These are phyloP conservation scores for Calonectria ilicicola DNA, from an alignment of 2,329 filamentous ascomycete species.

Conservation along the genomic window DNA sequence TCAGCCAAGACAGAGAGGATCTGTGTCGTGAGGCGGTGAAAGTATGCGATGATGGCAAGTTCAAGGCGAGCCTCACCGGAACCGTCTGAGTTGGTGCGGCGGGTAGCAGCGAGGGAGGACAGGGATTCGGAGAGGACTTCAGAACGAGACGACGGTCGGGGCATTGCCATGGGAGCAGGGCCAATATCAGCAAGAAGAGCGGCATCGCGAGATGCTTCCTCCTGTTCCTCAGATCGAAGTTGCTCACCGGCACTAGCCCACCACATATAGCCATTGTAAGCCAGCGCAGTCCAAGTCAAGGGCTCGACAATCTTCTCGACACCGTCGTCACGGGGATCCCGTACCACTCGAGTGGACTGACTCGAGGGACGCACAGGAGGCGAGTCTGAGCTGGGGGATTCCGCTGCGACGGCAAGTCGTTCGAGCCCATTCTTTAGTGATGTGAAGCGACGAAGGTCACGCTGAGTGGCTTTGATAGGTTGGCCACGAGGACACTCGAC, in stretches of 20 bases:
- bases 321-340: constrained; percentile 58
- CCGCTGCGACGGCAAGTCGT: constrained; percentile 52
- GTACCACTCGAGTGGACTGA: constrained; percentile 42
- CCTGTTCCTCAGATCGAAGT: constrained; percentile 69
- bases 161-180: constrained; percentile 50
- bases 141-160: constrained; percentile 45
- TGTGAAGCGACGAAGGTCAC: constrained; percentile 85
- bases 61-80: constrained; percentile 66
- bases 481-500: constrained; percentile 75
- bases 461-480: constrained; percentile 85
- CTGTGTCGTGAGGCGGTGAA: constrained; percentile 79
- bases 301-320: constrained; percentile 72
- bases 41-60: constrained; percentile 82
- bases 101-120: constrained; percentile 54
- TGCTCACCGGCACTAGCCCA: constrained; percentile 88
- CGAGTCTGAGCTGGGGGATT: constrained; percentile 43
- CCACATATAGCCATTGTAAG: constrained; percentile 89
- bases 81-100: constrained; percentile 47
- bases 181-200: constrained; percentile 66
- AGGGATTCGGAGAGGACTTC: constrained; percentile 57
- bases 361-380: constrained; percentile 42
- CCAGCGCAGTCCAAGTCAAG: constrained; percentile 77
- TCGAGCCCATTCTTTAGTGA: constrained; percentile 74
- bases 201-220: constrained; percentile 67
- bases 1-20: constrained; percentile 73